A percentile compares a stretch with the other conserved stretches of the same genome.
Conservation (phyloP, 768 basidiomycete species). For the Kwoniella shandongensis region DNA sequence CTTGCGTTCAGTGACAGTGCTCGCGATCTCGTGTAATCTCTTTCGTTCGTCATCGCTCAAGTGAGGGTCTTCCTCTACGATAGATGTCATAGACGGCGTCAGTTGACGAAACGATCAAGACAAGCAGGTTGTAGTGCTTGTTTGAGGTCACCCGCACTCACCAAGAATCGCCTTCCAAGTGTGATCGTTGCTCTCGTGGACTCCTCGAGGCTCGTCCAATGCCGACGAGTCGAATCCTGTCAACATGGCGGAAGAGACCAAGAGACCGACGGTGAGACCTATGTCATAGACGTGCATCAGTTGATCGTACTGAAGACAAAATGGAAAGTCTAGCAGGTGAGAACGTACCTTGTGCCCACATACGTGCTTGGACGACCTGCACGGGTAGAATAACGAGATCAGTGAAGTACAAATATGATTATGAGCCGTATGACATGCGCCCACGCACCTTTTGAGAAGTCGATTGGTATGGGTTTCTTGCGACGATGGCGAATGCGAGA, state of each 20-base stretch:
- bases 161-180: slow-evolving; percentile 50
- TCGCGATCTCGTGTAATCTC: slow-evolving; percentile 14
- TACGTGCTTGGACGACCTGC: slow-evolving; percentile 53
- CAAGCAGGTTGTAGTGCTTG: too few species aligned
- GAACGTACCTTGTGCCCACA: slow-evolving; percentile 50
- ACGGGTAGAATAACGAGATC: not conserved
- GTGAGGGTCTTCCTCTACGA: slow-evolving; percentile 16
- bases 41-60: slow-evolving; percentile 14
- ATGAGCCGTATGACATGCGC: not conserved
- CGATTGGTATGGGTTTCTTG: slow-evolving; percentile 41
- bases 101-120: not conserved
- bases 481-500: slow-evolving; percentile 40
- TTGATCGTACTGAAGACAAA: not conserved
- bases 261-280: slow-evolving; percentile 45
- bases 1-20: slow-evolving; percentile 5
- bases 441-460: slow-evolving; percentile 49
- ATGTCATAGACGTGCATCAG: too few species aligned
- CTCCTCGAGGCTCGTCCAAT: slow-evolving; percentile 16
- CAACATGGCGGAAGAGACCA: slow-evolving; percentile 44
- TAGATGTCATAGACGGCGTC: not conserved
- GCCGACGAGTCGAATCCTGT: slow-evolving; percentile 33
- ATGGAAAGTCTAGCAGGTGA: not conserved
- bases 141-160: slow-evolving; percentile 19
- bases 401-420: not conserved
- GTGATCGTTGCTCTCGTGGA: slow-evolving; percentile 30